Conservation (phyloP, 2,329 filamentous ascomycete species). For the Incumbomyces delicatus region DNA sequence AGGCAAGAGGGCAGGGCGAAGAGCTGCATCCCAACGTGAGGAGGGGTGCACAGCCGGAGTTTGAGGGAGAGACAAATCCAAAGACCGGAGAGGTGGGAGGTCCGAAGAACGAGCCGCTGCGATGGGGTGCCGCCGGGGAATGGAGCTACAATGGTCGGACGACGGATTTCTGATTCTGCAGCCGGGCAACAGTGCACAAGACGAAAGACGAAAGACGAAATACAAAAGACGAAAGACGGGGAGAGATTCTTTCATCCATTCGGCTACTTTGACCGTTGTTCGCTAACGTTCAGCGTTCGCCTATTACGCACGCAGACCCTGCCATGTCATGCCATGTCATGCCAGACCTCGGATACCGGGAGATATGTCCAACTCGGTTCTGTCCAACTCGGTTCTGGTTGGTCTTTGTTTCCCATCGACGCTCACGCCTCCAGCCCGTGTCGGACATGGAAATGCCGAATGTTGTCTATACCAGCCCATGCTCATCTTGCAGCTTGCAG, state of each 20-base stretch:
- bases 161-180: slow-evolving; percentile 62
- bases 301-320: too few relatives aligned
- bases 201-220: too few relatives aligned
- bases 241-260: too few relatives aligned
- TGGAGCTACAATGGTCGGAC: slow-evolving; percentile 95
- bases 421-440: too few relatives aligned
- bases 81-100: slow-evolving; percentile 92
- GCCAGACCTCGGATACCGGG: too few relatives aligned
- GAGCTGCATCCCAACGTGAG: slow-evolving; percentile 62
- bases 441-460: too few relatives aligned
- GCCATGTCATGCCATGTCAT: too few relatives aligned
- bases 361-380: background rate
- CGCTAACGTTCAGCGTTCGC: too few relatives aligned
- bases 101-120: slow-evolving; percentile 89
- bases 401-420: too few relatives aligned
- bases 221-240: too few relatives aligned
- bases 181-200: background rate
- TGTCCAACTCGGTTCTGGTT: too few relatives aligned
- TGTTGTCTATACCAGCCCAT: slow-evolving; percentile 1
- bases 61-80: slow-evolving; percentile 84
- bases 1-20: slow-evolving; percentile 50
- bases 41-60: slow-evolving; percentile 76
- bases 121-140: slow-evolving; percentile 68
- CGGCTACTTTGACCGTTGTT: too few relatives aligned
- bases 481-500: background rate